Conservation (phyloP, 805 yeast genomes). For the Sugiyamaella chiloensis region DNA sequence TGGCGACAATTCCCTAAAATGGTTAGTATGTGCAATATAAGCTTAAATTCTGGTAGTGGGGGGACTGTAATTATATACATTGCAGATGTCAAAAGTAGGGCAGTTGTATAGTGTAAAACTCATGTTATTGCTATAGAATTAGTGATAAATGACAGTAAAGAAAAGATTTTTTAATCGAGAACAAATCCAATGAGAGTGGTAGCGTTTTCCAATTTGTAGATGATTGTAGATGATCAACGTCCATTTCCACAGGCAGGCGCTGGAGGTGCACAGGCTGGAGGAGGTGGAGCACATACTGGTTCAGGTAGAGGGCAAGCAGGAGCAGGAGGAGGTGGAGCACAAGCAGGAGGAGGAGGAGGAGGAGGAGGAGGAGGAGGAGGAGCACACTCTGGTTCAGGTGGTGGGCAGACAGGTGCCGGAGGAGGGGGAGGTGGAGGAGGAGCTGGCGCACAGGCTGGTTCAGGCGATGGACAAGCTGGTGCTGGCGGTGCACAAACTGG, state of each 20-base stretch:
- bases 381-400: conserved; percentile 10
- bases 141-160: not conserved
- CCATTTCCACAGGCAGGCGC: no score
- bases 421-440: conserved; percentile 16
- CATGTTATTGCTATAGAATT: no score
- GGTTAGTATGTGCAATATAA: no score
- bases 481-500: conserved; percentile 9
- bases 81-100: no score
- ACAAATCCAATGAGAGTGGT: not conserved
- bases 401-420: conserved; percentile 12
- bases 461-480: conserved; percentile 11
- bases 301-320: conserved; percentile 10
- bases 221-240: not conserved
- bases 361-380: conserved; percentile 12
- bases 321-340: no score
- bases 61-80: no score
- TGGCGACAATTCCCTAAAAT: no score
- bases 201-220: not conserved
- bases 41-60: no score
- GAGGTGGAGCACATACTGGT: conserved; percentile 10
- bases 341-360: conserved; percentile 13
- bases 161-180: not conserved
- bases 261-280: conserved; percentile 12
- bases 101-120: no score
- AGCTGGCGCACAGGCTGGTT: conserved; percentile 7